Conservation (phyloP, 139 green algal species). For the Dunaliella primolecta region DNA sequence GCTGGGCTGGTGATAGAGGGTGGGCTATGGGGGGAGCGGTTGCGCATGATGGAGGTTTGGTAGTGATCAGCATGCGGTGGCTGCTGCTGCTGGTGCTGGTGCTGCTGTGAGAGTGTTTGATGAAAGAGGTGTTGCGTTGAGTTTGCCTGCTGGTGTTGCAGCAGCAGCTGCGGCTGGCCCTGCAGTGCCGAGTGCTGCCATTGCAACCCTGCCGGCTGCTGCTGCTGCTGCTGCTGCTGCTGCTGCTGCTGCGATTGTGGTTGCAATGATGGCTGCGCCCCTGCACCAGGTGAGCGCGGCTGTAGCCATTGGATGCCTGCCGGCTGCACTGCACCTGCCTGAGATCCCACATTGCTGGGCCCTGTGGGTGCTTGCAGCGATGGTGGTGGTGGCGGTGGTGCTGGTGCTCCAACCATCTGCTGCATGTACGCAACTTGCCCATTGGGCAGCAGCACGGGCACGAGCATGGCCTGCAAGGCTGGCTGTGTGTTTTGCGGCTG, state of each 20-base stretch:
- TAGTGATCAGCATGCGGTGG: not conserved
- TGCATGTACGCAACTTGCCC: constrained; percentile 40
- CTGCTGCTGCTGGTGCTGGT: constrained; percentile 2
- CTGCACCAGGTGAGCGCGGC: not conserved
- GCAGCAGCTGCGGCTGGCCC: not conserved
- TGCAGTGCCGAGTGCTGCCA: not conserved
- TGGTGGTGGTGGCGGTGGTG: not conserved
- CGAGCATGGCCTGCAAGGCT: constrained; percentile 24
- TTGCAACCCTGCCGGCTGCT: not conserved
- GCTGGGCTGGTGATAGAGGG: no score
- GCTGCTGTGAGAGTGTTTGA: no score
- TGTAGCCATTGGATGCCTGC: not conserved
- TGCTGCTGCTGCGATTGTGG: not conserved
- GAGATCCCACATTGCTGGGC: no score
- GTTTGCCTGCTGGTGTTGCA: not conserved
- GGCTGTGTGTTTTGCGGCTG: no score
- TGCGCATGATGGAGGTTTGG: not conserved
- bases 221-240: no score
- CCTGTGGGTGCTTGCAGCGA: not conserved
- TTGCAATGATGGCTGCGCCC: not conserved
- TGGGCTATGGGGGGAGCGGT: not conserved
- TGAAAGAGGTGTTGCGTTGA: not conserved
- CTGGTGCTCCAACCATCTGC: constrained; percentile 7
- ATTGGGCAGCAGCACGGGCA: constrained; percentile 29
- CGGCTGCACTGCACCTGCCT: no score